Base-by-base conservation (phyloP, 257 asterid species). In the Schizonepeta tenuifolia region DNA sequence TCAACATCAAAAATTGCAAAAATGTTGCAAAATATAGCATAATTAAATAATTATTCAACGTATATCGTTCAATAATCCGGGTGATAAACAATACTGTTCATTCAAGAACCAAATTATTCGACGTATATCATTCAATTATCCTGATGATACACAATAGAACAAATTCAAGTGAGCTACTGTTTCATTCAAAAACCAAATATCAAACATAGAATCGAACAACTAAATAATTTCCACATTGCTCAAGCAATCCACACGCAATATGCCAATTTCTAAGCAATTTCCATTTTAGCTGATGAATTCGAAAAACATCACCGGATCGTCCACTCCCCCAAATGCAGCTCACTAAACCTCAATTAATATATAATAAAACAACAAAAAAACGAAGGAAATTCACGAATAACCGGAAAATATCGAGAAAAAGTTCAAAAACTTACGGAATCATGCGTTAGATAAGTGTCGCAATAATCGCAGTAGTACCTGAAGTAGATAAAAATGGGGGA, bases 391-490 rank as follows among this genome's bases (percentile, higher is more conserved):
- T 18, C 49, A 79, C 55, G 31, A 51, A 70, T 44, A 55, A 56
- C 0, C 20, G 11, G 6, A 67, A 73, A 59, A 18, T 31, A 57
- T 12, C 20, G 62, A 65, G 2, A 40, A 61, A 40, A 65, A 60
- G 15, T 9, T n/a, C 12, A 41, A 6, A 28, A 53, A 73, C 94
- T 82, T 73, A 92, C 98, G 18, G 98, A 90, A 83, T 92, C 98
- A 67, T 92, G 98, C 20, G 98, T 92, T 81, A 92, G 85, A 82
- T 92, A 92, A 53, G 98, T 92, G 78, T 92, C 97, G 81, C 98
- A 92, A 57, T 92, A 92, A 75, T 92, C 98, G 67, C 98, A 92
- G 75, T 88, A 92, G 69, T 92, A 92, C 95, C 98, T 92, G 89
- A 33, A 71, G 53, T 21, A 8, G 60, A 33, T 49, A 12, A n/a